Evolutionary conservation across 2,329 filamentous ascomycete genomes (phyloP), one percentile per base, ranked within the genome.

Genomic region (Fusarium annulatum): DNA sequence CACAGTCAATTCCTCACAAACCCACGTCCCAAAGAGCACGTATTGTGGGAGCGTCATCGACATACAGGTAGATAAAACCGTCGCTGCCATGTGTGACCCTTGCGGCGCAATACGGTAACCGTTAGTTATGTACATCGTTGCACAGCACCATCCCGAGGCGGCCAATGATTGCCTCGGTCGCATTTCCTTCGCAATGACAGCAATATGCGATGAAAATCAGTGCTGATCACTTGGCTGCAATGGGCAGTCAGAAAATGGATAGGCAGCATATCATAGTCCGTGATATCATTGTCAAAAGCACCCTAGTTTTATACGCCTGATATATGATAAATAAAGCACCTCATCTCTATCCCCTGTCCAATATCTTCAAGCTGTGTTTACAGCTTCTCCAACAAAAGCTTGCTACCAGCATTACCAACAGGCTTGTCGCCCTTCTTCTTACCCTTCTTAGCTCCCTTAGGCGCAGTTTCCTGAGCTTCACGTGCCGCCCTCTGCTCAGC

Each of bases 371-470:
- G 46, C 53, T 21, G 21, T 30, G 48, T 61, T 56, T 79, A 84
- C 71, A 92, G 79, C 82, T 88, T 90, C 80, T 88, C 87, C 65
- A 93, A 81, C 72, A 93, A 81, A 67, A 93, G 81, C 80, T 85
- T 88, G 62, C 90, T 87, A 7, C 91, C 91, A 76, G 85, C 86
- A 80, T 92, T 93, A 18, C 91, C 91, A 9, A 88, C 83, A 12
- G 85, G 80, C 75, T 84, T 85, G 68, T 82, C 82, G 19, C 77
- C 75, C 77, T 85, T 84, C 79, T 84, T 85, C 73, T 84, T 84
- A 42, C 79, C 80, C 80, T 81, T 84, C 80, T 81, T 85, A 12
- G 72, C 79, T 23, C 80, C 79, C 75, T 88, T 87, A 73, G 84
- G 72, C 38, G 83, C 82, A 46, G 83, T 82, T 59, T 83, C 85